Evolutionary conservation across 106 monocot species (phyloP), one percentile per base, ranked within the genome.

Genomic region (Dioscorea dumetorum): DNA sequence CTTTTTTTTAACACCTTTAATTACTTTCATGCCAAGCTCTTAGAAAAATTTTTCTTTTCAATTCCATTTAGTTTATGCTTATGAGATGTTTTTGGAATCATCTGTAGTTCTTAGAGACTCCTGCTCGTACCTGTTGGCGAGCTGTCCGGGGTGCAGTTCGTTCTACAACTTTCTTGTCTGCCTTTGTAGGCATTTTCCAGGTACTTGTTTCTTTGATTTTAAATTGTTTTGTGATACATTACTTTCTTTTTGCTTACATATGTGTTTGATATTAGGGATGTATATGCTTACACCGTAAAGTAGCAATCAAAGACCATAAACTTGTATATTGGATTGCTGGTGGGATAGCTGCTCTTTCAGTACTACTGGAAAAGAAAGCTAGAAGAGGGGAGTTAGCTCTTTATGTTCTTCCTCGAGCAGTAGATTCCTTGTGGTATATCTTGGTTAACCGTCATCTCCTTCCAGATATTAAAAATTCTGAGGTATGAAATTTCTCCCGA

Each of bases 351-450:
- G 92, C 82, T 50, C 80, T 90, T 57, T 93, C 99, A 31, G 78
- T 99, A 17, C 87, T 99, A 65, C 33, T 99, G 49, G 99, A 99
- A 75, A 93, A 99, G 82, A 99, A 99, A 67, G 72, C 78, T 20
- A 86, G 82, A 78, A 75, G 99, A 79, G 84, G 79, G 49, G 99
- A 99, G 73, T 80, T 99, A 70, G 99, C 99, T 2, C 81, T 99
- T 8, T 99, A 99, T 79, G 99, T 99, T 58, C 93, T 99, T 68
- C 99, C 99, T 50, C 83, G 99, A 67, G 93, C 99, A 61, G 99
- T 73, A 69, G 93, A 99, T 73, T 99, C 99, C 61, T 66, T 91
- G 49, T 99, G 99, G 99, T 81, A 99, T 74, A 99, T 99, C 33
- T 73, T 93, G 51, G 72, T 90, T 10, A 99, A 99, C 35, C 86